Base-by-base conservation (phyloP, 106 monocot genomes). In the Gastrodia elata region DNA sequence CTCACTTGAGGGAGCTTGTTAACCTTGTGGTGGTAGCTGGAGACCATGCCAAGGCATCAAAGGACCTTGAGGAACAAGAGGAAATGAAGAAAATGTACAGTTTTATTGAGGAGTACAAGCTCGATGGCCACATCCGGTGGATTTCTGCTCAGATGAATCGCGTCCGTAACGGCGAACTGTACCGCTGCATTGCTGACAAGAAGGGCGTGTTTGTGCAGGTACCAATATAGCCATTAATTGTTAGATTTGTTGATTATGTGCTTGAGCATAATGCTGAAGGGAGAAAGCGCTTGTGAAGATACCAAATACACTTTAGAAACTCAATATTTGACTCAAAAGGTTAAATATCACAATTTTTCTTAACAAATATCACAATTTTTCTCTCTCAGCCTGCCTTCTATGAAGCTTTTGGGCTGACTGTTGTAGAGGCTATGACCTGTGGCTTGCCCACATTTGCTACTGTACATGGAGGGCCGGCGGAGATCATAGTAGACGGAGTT, bases 141-240 rank as follows among this genome's bases (percentile, higher is more conserved):
- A 91, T 91, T 76, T 91, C 91, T 6, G 87, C 91, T 0, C 91
- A 91, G 76, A 91, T 91, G 91, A 87, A 91, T 81, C 77, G 87
- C 0, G 87, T 87, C 37, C 82, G 91, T 71, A 91, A 91, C 20
- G 87, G 87, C 0, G 91, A 91, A 77, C 87, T 91, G 37, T 91
- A 91, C 52, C 84, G 91, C 8, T 91, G 71, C 79, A 84, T 91
- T 52, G 80, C 81, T 1, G 91, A 91, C 37, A 85, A 87, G 39
- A 82, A 44, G 70, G 91, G 91, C 0, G 91, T 77, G 37, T 91
- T 91, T 46, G 83, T 91, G 15, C 91, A 91, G 83, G 91, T 90
- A 82, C 30, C 35, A 1, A 7, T 56, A 58, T 58, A 58, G 8
- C 6, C 13, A 44, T 10, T 6, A 58, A 2, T 18, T 36, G 24